phyloP scores from a whole-genome alignment of 306 rosid genomes.

The Cucurbita maxima region DNA sequence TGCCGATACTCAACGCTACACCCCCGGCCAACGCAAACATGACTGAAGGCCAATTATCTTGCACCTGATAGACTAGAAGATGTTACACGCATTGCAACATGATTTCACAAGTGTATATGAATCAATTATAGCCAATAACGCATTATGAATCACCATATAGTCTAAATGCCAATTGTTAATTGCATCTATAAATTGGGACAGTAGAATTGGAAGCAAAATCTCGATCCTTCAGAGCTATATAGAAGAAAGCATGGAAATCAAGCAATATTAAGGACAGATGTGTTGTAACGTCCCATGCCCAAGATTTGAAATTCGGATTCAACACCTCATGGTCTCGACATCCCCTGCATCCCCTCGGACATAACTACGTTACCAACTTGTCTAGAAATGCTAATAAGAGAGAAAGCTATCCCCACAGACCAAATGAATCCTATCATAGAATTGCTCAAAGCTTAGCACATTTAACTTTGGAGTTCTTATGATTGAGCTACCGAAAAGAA shows the following conservation, averaged over 20 bases:
- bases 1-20: slow-evolving; percentile 61
- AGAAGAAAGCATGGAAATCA: not conserved
- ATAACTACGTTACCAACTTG: too few relatives aligned
- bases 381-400: too few relatives aligned
- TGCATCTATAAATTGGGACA: not conserved
- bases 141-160: not conserved
- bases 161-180: not conserved
- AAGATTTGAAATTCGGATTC: too few relatives aligned
- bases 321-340: too few relatives aligned
- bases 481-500: too few relatives aligned
- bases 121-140: not conserved
- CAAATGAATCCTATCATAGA: too few relatives aligned
- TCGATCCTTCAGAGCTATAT: not conserved
- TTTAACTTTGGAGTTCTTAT: too few relatives aligned
- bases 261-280: not conserved
- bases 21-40: slow-evolving; percentile 81
- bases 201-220: not conserved
- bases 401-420: too few relatives aligned
- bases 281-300: not conserved
- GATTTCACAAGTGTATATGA: not conserved
- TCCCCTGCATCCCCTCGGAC: too few relatives aligned
- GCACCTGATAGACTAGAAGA: slow-evolving; percentile 11
- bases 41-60: slow-evolving; percentile 74
- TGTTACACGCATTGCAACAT: not conserved
- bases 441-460: too few relatives aligned